Base-by-base conservation (phyloP, 2,329 filamentous ascomycete species). In the Trichoderma afroharzianum region DNA sequence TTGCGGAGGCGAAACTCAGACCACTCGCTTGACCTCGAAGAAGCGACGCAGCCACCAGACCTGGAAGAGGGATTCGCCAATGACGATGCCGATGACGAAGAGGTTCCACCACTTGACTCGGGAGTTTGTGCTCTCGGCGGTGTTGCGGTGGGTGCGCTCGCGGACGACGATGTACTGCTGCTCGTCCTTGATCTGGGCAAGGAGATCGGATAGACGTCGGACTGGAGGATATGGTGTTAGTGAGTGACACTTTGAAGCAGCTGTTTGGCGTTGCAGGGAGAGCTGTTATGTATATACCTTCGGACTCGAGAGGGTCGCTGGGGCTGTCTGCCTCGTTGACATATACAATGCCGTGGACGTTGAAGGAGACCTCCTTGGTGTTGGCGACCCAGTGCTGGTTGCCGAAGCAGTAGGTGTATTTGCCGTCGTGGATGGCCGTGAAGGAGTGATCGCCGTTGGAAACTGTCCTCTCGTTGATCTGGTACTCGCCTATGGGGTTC, bases 41-140 rank as follows among this genome's bases (percentile, higher is more conserved):
- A 99, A 99, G 80, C 96, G 90, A 85, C 97, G 96, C 81, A 99
- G 84, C 95, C 96, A 99, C 95, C 96, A 99, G 75, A 99, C 95
- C 86, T 99, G 96, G 87, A 99, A 99, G 76, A 98, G 86, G 73
- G 94, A 96, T 86, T 98, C 94, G 78, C 92, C 94, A 75, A 97
- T 87, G 74, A 99, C 88, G 64, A 98, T 91, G 71, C 90, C 88
- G 75, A 99, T 90, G 83, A 99, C 95, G 83, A 98, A 98, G 77
- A 98, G 88, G 83, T 96, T 98, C 96, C 96, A 99, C 96, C 96
- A 99, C 87, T 99, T 99, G 81, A 99, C 96, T 76, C 96, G 89
- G 77, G 90, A 89, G 83, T 99, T 99, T 79, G 96, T 99, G 88
- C 95, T 98, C 86, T 99, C 96, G 75, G 96, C 96, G 11, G 96